Evolutionary conservation across 768 basidiomycete genomes (phyloP).

Genomic region (Lactarius vividus): DNA sequence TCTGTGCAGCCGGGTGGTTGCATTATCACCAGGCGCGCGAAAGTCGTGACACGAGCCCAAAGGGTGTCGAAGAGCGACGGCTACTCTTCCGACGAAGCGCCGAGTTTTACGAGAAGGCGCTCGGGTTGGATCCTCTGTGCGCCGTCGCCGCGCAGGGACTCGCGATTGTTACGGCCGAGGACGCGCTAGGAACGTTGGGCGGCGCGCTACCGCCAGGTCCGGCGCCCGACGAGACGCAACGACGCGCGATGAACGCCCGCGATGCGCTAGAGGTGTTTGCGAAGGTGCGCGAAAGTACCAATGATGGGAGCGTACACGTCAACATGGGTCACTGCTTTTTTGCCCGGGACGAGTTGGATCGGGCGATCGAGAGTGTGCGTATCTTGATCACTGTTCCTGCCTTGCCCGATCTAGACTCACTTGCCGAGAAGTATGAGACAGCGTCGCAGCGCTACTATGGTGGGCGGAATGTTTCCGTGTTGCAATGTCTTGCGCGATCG

Average conservation of each 20-base stretch:
- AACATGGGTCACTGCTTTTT: constrained; percentile 98
- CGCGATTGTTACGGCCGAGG: constrained; percentile 92
- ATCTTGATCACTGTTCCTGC: not conserved
- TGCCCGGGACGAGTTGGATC: constrained; percentile 88
- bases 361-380: constrained; percentile 92
- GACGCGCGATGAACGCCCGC: constrained; percentile 68
- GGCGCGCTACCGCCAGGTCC: constrained; percentile 48
- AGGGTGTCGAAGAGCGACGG: constrained; percentile 65
- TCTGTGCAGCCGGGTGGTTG: constrained; percentile 87
- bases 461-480: constrained; percentile 67
- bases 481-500: constrained; percentile 85
- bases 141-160: constrained; percentile 94
- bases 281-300: constrained; percentile 84
- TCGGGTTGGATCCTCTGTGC: constrained; percentile 79
- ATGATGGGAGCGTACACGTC: constrained; percentile 82
- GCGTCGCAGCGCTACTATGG: constrained; percentile 77
- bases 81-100: constrained; percentile 77
- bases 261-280: constrained; percentile 89
- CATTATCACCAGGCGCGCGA: constrained; percentile 86
- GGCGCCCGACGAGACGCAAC: constrained; percentile 58
- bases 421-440: constrained; percentile 73
- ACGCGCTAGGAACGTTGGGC: constrained; percentile 69
- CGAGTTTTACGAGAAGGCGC: constrained; percentile 90
- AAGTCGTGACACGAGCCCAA: constrained; percentile 58
- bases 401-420: constrained; percentile 1